Evolutionary conservation across 768 basidiomycete species (phyloP), one percentile per base, ranked within the genome.

Genomic region (Hericium coralloides): DNA sequence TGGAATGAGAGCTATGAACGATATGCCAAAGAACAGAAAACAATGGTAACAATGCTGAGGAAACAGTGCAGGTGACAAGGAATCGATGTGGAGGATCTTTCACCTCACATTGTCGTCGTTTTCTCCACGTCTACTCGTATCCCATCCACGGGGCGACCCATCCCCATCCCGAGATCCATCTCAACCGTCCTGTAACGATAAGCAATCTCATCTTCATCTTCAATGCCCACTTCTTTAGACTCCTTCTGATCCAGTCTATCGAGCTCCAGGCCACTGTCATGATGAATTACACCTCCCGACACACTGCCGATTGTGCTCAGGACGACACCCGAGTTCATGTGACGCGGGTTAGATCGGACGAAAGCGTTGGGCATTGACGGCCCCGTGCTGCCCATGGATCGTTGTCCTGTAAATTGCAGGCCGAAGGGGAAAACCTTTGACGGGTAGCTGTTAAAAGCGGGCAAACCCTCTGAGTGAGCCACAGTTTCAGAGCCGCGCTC

Each of bases 401-500:
- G 61, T 10, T 58, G 59, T 37, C 59, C 59, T 26, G 50, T 62
- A 55, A 62, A 62, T n/a, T 53, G 56, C 15, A 62, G 53, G 15
- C 61, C 61, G 18, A 61, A 59, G 51, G 51, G 59, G 22, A 59
- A 26, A 6, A 57, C 60, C 50, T 51, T 55, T 22, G 60, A 58
- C n/a, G 54, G 56, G 38, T 56, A 51, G 2, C 60, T 62, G 17
- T 55, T 49, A 43, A 58, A 63, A 3, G 45, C 55, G 41, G 49
- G 49, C 7, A 50, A 8, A 48, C 60, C 57, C n/a, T 63, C 62
- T 14, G 86, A 89, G 65, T 87, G 84, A 2, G 81, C 78, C 18
- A 84, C 85, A 8, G 88, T 89, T 66, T 89, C 85, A 0, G 87
- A 87, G 43, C 89, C 87, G 57, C 88, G 84, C 66, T 91, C 85